These are phyloP conservation scores for Aspergillus nidulans DNA, from an alignment of 495 filamentous ascomycete genomes.

Conservation along the genomic window DNA sequence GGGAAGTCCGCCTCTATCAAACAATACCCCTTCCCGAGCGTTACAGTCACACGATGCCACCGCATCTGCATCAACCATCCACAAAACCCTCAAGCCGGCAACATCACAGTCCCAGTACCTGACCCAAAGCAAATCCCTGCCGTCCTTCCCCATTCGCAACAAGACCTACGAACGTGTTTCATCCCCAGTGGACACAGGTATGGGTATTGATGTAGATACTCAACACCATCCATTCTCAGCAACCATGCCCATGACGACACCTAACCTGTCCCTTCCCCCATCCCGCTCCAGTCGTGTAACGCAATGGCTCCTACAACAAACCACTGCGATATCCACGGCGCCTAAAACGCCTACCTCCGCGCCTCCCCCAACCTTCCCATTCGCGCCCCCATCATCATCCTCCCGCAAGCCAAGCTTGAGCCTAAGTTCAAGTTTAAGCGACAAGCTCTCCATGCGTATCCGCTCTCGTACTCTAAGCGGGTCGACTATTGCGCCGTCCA, in stretches of 20 bases:
- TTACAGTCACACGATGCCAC: background rate
- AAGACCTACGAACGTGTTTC: slow-evolving; percentile 10
- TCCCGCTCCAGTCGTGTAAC: slow-evolving; percentile 28
- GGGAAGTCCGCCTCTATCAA: background rate
- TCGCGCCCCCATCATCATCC: background rate
- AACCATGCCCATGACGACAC: background rate
- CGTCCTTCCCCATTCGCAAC: slow-evolving; percentile 7
- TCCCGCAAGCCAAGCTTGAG: slow-evolving; percentile 15
- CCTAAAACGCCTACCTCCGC: background rate
- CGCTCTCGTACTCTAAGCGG: slow-evolving; percentile 40
- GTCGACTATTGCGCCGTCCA: slow-evolving; percentile 32
- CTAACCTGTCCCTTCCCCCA: slow-evolving; percentile 11
- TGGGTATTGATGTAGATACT: background rate
- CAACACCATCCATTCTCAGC: slow-evolving; percentile 16
- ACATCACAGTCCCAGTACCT: slow-evolving; percentile 8
- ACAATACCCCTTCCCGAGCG: background rate
- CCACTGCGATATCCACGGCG: background rate
- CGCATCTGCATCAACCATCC: background rate
- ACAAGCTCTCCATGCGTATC: slow-evolving; percentile 27
- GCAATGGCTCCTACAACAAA: slow-evolving; percentile 32
- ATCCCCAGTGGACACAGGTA: slow-evolving; percentile 12
- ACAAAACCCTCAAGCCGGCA: slow-evolving; percentile 11
- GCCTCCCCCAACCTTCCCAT: background rate
- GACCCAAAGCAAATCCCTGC: slow-evolving; percentile 15
- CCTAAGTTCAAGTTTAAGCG: slow-evolving; percentile 10